Percentiles rank a stretch among this genome's conserved stretches.
Conservation (phyloP, 495 filamentous ascomycete genomes). For the Penicillium robsamsonii region DNA sequence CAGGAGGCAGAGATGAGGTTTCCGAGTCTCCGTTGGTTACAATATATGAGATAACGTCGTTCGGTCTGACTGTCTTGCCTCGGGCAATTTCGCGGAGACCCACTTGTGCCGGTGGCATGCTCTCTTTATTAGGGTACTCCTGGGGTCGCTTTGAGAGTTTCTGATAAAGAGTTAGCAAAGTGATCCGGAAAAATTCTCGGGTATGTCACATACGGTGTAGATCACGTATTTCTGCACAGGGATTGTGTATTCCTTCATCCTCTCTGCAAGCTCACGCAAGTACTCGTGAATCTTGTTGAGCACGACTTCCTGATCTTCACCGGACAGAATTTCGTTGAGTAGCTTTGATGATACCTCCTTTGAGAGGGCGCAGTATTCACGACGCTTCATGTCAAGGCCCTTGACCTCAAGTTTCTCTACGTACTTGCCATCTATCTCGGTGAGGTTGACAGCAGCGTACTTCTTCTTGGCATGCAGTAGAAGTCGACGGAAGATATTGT, state of each 20-base stretch:
- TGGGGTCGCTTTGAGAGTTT: conserved; percentile 92
- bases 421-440: conserved; percentile 84
- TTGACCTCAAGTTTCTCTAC: conserved; percentile 96
- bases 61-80: conserved; percentile 82
- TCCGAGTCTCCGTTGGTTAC: conserved; percentile 76
- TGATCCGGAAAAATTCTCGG: neutral
- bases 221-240: conserved; percentile 89
- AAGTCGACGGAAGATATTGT: conserved; percentile 93
- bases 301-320: conserved; percentile 85
- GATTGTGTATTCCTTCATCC: conserved; percentile 76
- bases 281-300: conserved; percentile 91
- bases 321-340: conserved; percentile 87
- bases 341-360: conserved; percentile 85
- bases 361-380: conserved; percentile 92
- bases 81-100: conserved; percentile 82
- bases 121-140: conserved; percentile 87
- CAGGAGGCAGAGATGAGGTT: conserved; percentile 61
- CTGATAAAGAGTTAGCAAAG: conserved; percentile 27
- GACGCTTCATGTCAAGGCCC: conserved; percentile 93
- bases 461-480: conserved; percentile 98
- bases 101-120: conserved; percentile 97
- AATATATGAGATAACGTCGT: conserved; percentile 94
- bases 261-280: conserved; percentile 72
- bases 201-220: conserved; percentile 60
- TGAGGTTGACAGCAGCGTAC: conserved; percentile 94